Conservation (phyloP, 257 asterid genomes). For the Paulownia fortunei region DNA sequence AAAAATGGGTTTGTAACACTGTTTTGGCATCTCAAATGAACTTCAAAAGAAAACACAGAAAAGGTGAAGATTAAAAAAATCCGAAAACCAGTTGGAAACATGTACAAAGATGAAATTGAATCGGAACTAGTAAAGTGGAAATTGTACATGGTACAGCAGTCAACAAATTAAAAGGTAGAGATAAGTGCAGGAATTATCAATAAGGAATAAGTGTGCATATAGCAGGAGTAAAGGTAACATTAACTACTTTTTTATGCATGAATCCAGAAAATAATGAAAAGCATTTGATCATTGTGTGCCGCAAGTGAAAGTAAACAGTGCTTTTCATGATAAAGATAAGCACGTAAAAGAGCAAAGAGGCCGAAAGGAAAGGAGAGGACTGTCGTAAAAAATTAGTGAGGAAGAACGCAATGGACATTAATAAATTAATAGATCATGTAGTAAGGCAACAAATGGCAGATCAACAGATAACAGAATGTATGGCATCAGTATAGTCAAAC, state of each 20-base stretch:
- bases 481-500: neutral
- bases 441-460: neutral
- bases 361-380: too few species aligned
- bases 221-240: neutral
- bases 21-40: too few species aligned
- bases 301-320: neutral
- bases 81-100: neutral
- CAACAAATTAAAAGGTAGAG: too few species aligned
- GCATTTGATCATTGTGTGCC: neutral
- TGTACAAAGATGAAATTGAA: neutral
- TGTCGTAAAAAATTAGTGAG: neutral
- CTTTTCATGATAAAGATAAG: neutral
- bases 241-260: neutral
- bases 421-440: neutral
- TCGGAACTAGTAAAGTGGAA: neutral
- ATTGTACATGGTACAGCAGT: neutral
- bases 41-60: too few species aligned
- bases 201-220: neutral
- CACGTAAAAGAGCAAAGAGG: neutral
- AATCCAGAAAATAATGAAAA: neutral
- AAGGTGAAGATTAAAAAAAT: neutral
- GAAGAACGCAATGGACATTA: neutral
- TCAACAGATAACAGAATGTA: neutral
- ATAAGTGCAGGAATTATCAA: neutral
- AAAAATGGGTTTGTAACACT: too few species aligned